A percentile compares a stretch with the other conserved stretches of the same genome.
These are phyloP conservation scores for Galerina sulciceps DNA, from an alignment of 768 basidiomycete species.

Conservation along the genomic window DNA sequence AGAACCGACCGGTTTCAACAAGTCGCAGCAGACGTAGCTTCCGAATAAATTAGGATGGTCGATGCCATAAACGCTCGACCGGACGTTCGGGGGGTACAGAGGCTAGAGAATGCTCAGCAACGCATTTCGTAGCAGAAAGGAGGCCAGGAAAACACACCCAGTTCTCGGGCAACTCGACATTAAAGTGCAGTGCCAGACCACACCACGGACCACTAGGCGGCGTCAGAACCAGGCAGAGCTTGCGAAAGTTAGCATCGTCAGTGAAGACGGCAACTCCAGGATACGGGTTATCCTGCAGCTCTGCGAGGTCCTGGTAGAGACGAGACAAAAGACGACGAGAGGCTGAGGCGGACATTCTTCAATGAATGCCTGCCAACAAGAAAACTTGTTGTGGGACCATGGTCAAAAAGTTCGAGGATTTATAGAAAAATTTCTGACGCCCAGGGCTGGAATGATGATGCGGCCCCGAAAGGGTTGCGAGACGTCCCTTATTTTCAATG, in stretches of 20 bases:
- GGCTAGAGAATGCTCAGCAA: constrained; percentile 30
- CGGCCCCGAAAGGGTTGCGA: no score
- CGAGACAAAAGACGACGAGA: constrained; percentile 33
- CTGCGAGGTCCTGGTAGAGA: constrained; percentile 43
- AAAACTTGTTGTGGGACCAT: not conserved
- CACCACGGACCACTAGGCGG: constrained; percentile 51
- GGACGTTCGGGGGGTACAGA: constrained; percentile 35
- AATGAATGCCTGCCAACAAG: not conserved
- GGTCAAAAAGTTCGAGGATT: no score
- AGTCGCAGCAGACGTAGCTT: constrained; percentile 46
- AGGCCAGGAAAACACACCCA: constrained; percentile 33
- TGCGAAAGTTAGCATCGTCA: constrained; percentile 44
- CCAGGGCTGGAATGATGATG: no score
- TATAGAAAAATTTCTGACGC: no score
- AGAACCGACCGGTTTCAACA: constrained; percentile 33
- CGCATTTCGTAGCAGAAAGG: not conserved
- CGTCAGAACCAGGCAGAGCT: constrained; percentile 48
- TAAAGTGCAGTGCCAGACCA: constrained; percentile 43
- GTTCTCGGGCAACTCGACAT: constrained; percentile 39
- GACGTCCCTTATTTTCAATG: no score
- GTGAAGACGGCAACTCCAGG: constrained; percentile 46
- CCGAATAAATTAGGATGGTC: constrained; percentile 48
- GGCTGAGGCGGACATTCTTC: constrained; percentile 2
- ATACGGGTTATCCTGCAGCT: constrained; percentile 45
- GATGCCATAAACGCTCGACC: constrained; percentile 37